Base-by-base conservation (phyloP, 2,329 filamentous ascomycete genomes). In the Purpureocillium lavendulum region DNA sequence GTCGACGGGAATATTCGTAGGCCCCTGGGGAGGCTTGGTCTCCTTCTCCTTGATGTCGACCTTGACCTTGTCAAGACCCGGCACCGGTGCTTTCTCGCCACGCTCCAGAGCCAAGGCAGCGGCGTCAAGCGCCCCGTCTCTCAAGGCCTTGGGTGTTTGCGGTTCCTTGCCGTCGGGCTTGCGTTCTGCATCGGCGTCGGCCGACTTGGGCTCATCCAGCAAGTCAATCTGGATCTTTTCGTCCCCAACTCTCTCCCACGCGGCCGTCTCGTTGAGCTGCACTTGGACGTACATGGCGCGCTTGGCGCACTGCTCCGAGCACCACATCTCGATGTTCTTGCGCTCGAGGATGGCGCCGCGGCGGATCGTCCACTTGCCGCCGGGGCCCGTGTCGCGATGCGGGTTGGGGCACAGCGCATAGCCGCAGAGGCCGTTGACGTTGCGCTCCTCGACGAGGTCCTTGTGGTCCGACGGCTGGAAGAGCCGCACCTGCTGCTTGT, bases 381-480 rank as follows among this genome's bases (percentile, higher is more conserved):
- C 73, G 10, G 68, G 64, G 13, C 70, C 64, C 38, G 75, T 69
- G 26, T 70, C 69, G 26, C 72, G 68, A 30, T 79, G 80, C n/a
- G 77, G 70, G 13, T 71, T 72, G 1, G 77, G 64, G 59, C 92
- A 98, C 21, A 97, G 71, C 0, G 76, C 70, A 58, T 96, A 97
- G 2, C 88, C 92, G 63, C 92, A 98, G 15, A 77, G 71, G 33
- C 74, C 77, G 50, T 86, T 82, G 48, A 87, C 83, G 58, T 94
- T 94, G 53, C 92, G 84, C 67, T 98, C 92, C 47, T 84, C 75
- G 44, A 96, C 80, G 36, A 97, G 69, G 47, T 86, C 84, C 55
- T 95, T 87, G 66, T 94, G 94, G 66, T 98, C 90, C 39, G 75
- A 73, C 1, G 89, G 87, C 57, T 90, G 86, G 62, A 96, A 97